Conservation (phyloP, 768 basidiomycete genomes). For the Zangia roseola region DNA sequence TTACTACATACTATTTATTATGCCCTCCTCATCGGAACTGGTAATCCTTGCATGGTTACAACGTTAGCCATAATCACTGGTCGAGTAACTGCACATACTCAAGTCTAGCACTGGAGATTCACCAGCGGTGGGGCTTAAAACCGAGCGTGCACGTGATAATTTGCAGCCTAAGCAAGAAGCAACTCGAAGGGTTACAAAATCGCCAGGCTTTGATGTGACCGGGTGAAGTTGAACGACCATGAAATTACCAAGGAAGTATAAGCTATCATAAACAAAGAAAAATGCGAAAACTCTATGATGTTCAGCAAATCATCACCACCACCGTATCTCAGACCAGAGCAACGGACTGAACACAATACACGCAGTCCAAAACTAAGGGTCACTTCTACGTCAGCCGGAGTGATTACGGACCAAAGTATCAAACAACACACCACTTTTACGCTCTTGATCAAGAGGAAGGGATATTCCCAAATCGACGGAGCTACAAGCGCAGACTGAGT, state of each 20-base stretch:
- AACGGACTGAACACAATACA: constrained; percentile 87
- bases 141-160: too few relatives aligned
- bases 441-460: constrained; percentile 57
- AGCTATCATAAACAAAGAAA: not conserved
- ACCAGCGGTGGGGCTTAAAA: too few relatives aligned
- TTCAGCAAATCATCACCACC: constrained; percentile 46
- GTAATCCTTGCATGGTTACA: too few relatives aligned
- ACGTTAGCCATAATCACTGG: too few relatives aligned
- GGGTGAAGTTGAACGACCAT: not conserved
- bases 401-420: not conserved
- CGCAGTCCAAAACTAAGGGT: constrained; percentile 82
- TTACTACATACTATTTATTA: too few relatives aligned
- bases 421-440: constrained; percentile 66
- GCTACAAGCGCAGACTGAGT: constrained; percentile 40
- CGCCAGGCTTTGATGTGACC: too few relatives aligned
- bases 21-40: too few relatives aligned
- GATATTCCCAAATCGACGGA: constrained; percentile 64
- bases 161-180: too few relatives aligned
- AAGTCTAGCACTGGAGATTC: too few relatives aligned
- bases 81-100: too few relatives aligned
- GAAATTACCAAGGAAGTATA: constrained; percentile 11
- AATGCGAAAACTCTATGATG: not conserved
- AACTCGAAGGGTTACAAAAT: too few relatives aligned
- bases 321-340: constrained; percentile 82
- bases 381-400: not conserved